Conservation (phyloP, 2,329 filamentous ascomycete species). For the Mycosphaerella sp. region DNA sequence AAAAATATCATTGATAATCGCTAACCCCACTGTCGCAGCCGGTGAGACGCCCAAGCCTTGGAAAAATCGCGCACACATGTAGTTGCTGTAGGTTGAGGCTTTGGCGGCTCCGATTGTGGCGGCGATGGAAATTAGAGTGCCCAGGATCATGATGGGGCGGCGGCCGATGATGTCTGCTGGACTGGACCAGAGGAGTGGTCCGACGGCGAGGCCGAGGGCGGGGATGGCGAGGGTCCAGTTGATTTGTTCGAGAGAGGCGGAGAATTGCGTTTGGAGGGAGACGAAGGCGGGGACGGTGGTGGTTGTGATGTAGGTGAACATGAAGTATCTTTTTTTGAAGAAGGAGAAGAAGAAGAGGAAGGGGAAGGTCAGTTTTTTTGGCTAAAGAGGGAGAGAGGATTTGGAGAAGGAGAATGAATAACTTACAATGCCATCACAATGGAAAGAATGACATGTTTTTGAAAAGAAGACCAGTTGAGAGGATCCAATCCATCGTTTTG, state of each 20-base stretch:
- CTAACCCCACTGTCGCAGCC: slow-evolving; percentile 18
- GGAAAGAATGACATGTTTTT: slow-evolving; percentile 14
- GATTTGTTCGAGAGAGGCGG: slow-evolving; percentile 16
- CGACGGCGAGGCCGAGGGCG: slow-evolving; percentile 14
- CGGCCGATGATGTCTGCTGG: slow-evolving; percentile 19
- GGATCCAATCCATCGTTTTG: slow-evolving; percentile 15
- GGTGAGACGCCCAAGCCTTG: slow-evolving; percentile 17
- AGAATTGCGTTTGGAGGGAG: slow-evolving; percentile 14
- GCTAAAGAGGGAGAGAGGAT: not conserved
- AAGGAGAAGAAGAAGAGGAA: not conserved
- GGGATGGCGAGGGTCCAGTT: slow-evolving; percentile 21
- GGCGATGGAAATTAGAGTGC: slow-evolving; percentile 15
- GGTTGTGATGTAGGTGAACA: slow-evolving; percentile 21
- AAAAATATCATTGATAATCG: slow-evolving; percentile 20
- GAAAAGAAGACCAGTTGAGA: slow-evolving; percentile 16
- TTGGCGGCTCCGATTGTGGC: slow-evolving; percentile 18
- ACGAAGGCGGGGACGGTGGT: slow-evolving; percentile 18
- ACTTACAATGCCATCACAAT: slow-evolving; percentile 18
- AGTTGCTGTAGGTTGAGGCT: slow-evolving; percentile 9
- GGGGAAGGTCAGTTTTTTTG: not conserved
- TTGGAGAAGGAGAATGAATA: not conserved
- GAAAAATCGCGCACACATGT: slow-evolving; percentile 20
- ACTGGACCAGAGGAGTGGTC: slow-evolving; percentile 17
- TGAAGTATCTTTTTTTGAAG: slow-evolving; percentile 13
- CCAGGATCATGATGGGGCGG: slow-evolving; percentile 17